Evolutionary conservation across 148 eudicot species (phyloP).

Genomic region (Nyssa sinensis): DNA sequence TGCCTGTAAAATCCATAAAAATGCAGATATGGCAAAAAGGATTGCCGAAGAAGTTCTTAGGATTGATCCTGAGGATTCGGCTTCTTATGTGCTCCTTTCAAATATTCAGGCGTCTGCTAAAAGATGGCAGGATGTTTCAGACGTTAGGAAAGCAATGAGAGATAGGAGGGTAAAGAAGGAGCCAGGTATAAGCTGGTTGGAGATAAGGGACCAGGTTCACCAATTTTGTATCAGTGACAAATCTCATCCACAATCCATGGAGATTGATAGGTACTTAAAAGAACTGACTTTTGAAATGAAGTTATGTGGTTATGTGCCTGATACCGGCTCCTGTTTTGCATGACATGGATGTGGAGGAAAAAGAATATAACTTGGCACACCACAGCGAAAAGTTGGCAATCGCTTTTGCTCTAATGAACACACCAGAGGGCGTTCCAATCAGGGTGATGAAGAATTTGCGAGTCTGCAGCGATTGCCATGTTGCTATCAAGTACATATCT

Average conservation of each 20-base stretch:
- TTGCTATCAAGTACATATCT: constrained; percentile 70
- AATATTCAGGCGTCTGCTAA: constrained; percentile 67
- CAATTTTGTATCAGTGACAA: constrained; percentile 64
- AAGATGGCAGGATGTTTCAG: constrained; percentile 70
- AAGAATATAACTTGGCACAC: constrained; percentile 62
- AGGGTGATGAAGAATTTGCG: constrained; percentile 87
- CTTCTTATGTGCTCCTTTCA: constrained; percentile 71
- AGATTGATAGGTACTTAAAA: constrained; percentile 56
- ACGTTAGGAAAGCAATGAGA: constrained; percentile 65
- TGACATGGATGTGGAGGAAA: constrained; percentile 70
- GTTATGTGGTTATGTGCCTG: constrained; percentile 65
- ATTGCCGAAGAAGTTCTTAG: constrained; percentile 61
- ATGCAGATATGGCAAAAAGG: constrained; percentile 56
- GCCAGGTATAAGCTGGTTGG: constrained; percentile 89
- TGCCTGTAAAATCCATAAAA: constrained; percentile 74
- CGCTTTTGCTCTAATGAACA: constrained; percentile 80
- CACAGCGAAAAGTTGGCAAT: constrained; percentile 83
- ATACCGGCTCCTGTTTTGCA: constrained; percentile 63
- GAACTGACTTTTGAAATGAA: constrained; percentile 58
- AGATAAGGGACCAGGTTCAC: constrained; percentile 60
- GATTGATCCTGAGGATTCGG: constrained; percentile 61
- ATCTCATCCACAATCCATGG: constrained; percentile 56
- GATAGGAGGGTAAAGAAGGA: constrained; percentile 67
- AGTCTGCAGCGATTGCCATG: constrained; percentile 77
- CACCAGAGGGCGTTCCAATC: constrained; percentile 61